These are phyloP conservation scores for Neophaeococcomyces mojaviensis DNA, from an alignment of 2,329 filamentous ascomycete genomes.

Conservation along the genomic window DNA sequence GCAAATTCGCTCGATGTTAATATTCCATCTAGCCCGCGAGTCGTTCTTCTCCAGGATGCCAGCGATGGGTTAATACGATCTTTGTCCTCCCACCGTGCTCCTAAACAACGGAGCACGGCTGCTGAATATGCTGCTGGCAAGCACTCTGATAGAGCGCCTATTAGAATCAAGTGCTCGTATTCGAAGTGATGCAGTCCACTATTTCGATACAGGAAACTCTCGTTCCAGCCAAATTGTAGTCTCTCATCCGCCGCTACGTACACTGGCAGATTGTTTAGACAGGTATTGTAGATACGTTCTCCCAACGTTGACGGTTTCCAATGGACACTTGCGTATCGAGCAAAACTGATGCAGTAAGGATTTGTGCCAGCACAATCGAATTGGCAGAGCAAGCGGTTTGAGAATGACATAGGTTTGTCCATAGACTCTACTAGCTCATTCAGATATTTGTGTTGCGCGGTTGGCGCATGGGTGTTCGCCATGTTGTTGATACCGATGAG, in stretches of 20 bases:
- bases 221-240: conserved; percentile 19
- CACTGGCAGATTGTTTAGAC: conserved; percentile 5
- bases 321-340: background rate
- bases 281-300: conserved; percentile 7
- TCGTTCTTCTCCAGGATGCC: conserved; percentile 13
- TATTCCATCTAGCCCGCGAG: conserved; percentile 16
- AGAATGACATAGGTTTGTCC: background rate
- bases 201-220: conserved; percentile 15
- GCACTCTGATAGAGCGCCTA: conserved; percentile 16
- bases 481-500: background rate
- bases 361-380: background rate
- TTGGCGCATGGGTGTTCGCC: background rate
- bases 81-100: conserved; percentile 12
- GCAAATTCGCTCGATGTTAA: conserved; percentile 19
- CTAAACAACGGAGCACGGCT: conserved; percentile 13
- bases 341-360: conserved; percentile 4
- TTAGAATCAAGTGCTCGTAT: conserved; percentile 19
- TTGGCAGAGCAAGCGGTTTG: conserved; percentile 1
- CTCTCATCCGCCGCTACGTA: conserved; percentile 13
- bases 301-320: conserved; percentile 8
- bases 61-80: conserved; percentile 13
- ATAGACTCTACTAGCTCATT: conserved; percentile 2
- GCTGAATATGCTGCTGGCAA: conserved; percentile 19
- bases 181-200: conserved; percentile 15
- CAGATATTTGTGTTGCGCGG: background rate